phyloP scores from a whole-genome alignment of 1,284 basidiomycete genomes.

The Apiotrichum montevideense region DNA sequence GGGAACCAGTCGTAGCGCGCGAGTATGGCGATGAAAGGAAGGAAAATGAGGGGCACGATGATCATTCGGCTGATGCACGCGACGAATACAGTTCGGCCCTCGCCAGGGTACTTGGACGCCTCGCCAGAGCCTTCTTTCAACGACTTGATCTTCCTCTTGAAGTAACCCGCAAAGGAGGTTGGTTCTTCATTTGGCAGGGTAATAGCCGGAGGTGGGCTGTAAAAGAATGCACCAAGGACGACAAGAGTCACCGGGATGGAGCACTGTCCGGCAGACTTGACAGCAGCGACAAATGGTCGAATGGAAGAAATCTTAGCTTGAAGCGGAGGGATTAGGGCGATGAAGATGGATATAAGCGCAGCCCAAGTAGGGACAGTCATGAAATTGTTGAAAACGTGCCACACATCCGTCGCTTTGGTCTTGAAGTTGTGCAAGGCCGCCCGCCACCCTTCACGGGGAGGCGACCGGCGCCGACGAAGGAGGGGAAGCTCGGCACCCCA shows the following conservation, averaged over 20 bases:
- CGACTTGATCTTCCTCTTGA: slow-evolving; percentile 29
- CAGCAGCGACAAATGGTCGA: slow-evolving; percentile 64
- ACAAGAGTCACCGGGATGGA: slow-evolving; percentile 82
- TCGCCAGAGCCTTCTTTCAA: slow-evolving; percentile 6
- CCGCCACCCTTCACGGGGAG: neutral
- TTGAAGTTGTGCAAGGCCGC: slow-evolving; percentile 11
- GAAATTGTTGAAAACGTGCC: slow-evolving; percentile 58
- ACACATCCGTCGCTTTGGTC: slow-evolving; percentile 36
- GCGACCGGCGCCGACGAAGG: slow-evolving; percentile 8
- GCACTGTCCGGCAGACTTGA: slow-evolving; percentile 67
- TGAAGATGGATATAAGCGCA: slow-evolving; percentile 68
- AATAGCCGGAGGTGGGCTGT: slow-evolving; percentile 40
- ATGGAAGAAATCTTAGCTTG: slow-evolving; percentile 62
- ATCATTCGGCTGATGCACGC: slow-evolving; percentile 72
- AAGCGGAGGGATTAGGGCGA: slow-evolving; percentile 69
- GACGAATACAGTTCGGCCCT: slow-evolving; percentile 73
- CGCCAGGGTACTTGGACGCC: slow-evolving; percentile 52
- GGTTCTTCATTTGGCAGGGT: slow-evolving; percentile 8
- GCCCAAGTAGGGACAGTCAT: slow-evolving; percentile 85
- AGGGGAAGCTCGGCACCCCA: slow-evolving; percentile 29
- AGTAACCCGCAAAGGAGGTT: slow-evolving; percentile 14
- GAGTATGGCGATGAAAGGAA: slow-evolving; percentile 63
- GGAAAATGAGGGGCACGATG: slow-evolving; percentile 67
- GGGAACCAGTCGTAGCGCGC: slow-evolving; percentile 59
- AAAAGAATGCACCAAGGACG: slow-evolving; percentile 89